Conservation (phyloP, 306 rosid genomes). For the Citrullus mucosospermus region DNA sequence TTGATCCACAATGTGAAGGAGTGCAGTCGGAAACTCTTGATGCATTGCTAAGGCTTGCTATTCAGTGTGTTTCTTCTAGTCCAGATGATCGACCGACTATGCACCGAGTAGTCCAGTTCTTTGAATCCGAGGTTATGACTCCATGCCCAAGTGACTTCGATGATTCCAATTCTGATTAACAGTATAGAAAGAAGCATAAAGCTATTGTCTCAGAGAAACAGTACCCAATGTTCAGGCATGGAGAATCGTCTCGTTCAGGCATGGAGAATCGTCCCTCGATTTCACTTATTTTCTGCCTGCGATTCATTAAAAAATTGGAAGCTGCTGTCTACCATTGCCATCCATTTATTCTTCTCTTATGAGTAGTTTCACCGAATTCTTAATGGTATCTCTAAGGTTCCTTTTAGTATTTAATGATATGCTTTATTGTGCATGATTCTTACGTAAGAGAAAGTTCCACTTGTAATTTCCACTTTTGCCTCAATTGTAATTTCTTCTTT, state of each 20-base stretch:
- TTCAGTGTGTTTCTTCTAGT: constrained; percentile 77
- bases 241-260: background rate
- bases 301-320: background rate
- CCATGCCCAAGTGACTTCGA: constrained; percentile 96
- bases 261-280: background rate
- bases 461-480: constrained; percentile 8
- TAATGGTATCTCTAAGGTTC: background rate
- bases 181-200: background rate
- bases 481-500: background rate
- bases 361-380: background rate
- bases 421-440: constrained; percentile 1
- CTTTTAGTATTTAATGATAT: background rate
- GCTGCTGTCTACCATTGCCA: background rate
- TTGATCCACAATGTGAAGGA: constrained; percentile 70
- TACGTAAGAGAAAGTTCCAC: constrained; percentile 5
- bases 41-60: constrained; percentile 70
- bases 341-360: background rate
- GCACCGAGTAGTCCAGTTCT: constrained; percentile 91
- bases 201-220: background rate
- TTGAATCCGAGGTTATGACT: constrained; percentile 91
- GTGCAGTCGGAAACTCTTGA: constrained; percentile 84
- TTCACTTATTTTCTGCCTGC: background rate
- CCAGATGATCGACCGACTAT: constrained; percentile 93
- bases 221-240: background rate
- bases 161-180: constrained; percentile 73